These are phyloP conservation scores for Oryza glumipatula DNA, from an alignment of 176 grass and related monocot species.

Conservation along the genomic window DNA sequence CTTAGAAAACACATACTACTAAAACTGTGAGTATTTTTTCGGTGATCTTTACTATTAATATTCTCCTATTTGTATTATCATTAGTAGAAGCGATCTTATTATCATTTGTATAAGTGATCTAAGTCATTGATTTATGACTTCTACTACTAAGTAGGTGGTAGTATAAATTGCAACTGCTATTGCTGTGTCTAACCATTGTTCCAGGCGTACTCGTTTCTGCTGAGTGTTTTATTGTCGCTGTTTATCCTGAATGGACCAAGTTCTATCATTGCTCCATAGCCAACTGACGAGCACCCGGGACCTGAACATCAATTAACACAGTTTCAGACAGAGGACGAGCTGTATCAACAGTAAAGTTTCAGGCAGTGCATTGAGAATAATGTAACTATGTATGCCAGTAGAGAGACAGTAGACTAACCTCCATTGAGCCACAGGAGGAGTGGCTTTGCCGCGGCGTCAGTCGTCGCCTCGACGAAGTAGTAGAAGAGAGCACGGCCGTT, in stretches of 20 bases:
- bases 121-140: too few species aligned
- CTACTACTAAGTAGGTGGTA: too few species aligned
- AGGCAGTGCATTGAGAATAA: background rate
- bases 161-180: background rate
- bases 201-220: constrained; percentile 47
- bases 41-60: too few species aligned
- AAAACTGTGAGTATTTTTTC: too few species aligned
- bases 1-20: too few species aligned
- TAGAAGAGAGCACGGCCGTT: constrained; percentile 54
- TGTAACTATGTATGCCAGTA: background rate
- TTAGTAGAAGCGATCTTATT: too few species aligned
- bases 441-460: constrained; percentile 5
- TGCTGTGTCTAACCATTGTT: constrained; percentile 24
- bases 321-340: background rate
- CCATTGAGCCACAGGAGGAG: constrained; percentile 65
- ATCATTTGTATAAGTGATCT: too few species aligned
- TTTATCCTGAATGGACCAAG: constrained; percentile 45
- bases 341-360: too few species aligned
- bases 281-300: constrained; percentile 56
- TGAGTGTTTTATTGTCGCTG: constrained; percentile 45
- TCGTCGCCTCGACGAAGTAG: constrained; percentile 47
- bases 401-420: constrained; percentile 25
- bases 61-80: too few species aligned
- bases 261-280: constrained; percentile 50
- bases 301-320: constrained; percentile 13